Conservation (phyloP, 768 basidiomycete genomes). For the Lanmaoa pseudosensibilis region DNA sequence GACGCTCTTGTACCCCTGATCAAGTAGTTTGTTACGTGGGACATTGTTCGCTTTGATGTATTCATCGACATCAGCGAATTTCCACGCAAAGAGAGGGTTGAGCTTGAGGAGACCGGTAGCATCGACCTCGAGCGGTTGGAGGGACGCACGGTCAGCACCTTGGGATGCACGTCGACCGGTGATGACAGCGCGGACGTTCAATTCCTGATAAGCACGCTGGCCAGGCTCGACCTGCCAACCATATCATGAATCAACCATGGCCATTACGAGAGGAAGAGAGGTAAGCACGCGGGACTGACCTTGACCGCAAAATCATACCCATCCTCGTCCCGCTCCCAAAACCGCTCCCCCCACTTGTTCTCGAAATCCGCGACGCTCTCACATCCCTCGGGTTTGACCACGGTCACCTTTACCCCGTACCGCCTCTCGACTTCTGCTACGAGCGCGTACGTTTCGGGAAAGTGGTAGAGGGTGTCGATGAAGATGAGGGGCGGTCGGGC, state of each 20-base stretch:
- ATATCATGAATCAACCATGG: too few species aligned
- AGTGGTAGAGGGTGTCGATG: slow-evolving; percentile 96
- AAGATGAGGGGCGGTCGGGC: slow-evolving; percentile 83
- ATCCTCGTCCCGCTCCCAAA: slow-evolving; percentile 89
- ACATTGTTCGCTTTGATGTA: slow-evolving; percentile 82
- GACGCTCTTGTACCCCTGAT: slow-evolving; percentile 90
- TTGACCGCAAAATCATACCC: slow-evolving; percentile 92
- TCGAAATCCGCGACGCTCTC: slow-evolving; percentile 74
- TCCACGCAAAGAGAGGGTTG: slow-evolving; percentile 91
- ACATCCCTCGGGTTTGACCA: slow-evolving; percentile 78
- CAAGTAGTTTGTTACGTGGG: slow-evolving; percentile 84
- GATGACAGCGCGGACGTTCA: slow-evolving; percentile 82
- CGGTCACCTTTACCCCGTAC: slow-evolving; percentile 72
- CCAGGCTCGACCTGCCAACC: slow-evolving; percentile 85
- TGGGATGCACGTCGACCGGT: slow-evolving; percentile 95
- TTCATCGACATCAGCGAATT: slow-evolving; percentile 77
- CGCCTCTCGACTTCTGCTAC: slow-evolving; percentile 75
- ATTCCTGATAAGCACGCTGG: slow-evolving; percentile 76
- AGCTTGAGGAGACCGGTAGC: slow-evolving; percentile 88
- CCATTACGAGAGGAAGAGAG: too few species aligned
- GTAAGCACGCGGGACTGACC: slow-evolving; percentile 44
- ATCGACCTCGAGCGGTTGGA: slow-evolving; percentile 89
- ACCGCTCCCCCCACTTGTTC: slow-evolving; percentile 66
- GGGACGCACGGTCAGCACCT: slow-evolving; percentile 80
- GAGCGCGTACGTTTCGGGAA: slow-evolving; percentile 87